Percentiles rank a stretch among this genome's conserved stretches.
phyloP scores from a whole-genome alignment of 2,329 filamentous ascomycete genomes.

The Ambrosiella xylebori region DNA sequence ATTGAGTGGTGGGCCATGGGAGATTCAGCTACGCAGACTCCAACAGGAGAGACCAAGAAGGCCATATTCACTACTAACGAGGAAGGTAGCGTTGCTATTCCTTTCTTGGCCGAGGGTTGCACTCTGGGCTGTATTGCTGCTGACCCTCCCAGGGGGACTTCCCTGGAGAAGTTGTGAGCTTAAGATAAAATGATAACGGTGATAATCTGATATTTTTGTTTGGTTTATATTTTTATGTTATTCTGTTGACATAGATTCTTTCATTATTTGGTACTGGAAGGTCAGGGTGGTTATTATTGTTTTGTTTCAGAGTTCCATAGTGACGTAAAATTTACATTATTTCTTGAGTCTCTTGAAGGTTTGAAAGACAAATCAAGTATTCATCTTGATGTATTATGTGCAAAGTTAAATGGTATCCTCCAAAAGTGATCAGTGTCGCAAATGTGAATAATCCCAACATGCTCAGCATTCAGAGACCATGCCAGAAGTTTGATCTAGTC shows the following conservation, averaged over 20 bases:
- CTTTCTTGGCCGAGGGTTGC: conserved; percentile 14
- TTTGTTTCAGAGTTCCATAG: no score
- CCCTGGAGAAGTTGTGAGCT: not conserved
- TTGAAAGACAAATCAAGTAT: not conserved
- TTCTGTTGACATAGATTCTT: not conserved
- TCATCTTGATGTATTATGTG: conserved; percentile 8
- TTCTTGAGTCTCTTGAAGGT: no score
- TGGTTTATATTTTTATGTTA: not conserved
- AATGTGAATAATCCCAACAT: conserved; percentile 1
- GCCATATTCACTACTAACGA: conserved; percentile 4
- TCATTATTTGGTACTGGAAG: no score
- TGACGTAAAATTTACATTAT: no score
- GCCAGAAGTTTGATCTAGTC: not conserved
- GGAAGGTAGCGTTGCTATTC: conserved; percentile 11
- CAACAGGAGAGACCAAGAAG: not conserved
- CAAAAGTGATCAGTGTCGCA: not conserved
- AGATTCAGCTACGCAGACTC: not conserved
- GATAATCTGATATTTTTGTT: not conserved
- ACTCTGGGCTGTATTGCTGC: conserved; percentile 10
- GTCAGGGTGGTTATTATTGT: no score
- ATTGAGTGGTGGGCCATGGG: conserved; percentile 39
- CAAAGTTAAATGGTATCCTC: not conserved
- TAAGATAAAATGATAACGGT: not conserved
- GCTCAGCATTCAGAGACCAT: conserved; percentile 1
- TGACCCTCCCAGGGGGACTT: conserved; percentile 4